Percentiles rank a stretch among this genome's conserved stretches.
Evolutionary conservation across 2,329 filamentous ascomycete genomes (phyloP).

Genomic region (Claviceps monticola): DNA sequence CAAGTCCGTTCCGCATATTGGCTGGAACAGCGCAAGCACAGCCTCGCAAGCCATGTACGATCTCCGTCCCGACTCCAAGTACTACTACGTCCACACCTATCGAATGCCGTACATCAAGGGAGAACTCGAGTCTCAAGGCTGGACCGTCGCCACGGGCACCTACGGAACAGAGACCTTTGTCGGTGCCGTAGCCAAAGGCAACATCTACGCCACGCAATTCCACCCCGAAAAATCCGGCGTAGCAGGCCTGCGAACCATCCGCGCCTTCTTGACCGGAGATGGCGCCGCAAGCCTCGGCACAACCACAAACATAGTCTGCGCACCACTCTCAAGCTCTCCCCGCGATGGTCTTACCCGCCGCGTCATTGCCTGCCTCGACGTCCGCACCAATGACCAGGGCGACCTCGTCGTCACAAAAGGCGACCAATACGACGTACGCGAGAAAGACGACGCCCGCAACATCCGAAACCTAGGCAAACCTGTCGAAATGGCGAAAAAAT

Average conservation of each 20-base stretch:
- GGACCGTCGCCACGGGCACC: constrained; percentile 79
- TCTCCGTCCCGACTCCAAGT: constrained; percentile 70
- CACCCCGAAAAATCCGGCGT: constrained; percentile 95
- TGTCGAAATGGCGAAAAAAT: constrained; percentile 82
- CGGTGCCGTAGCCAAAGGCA: constrained; percentile 73
- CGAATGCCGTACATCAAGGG: constrained; percentile 63
- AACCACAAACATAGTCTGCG: not conserved
- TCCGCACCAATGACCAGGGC: constrained; percentile 83
- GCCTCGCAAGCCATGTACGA: constrained; percentile 52
- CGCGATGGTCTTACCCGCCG: constrained; percentile 71
- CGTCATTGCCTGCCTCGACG: constrained; percentile 91
- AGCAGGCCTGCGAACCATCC: constrained; percentile 71
- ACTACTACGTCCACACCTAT: constrained; percentile 98
- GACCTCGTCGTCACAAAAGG: constrained; percentile 97
- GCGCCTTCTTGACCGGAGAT: constrained; percentile 70
- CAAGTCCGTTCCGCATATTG: constrained; percentile 97
- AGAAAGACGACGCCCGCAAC: constrained; percentile 51
- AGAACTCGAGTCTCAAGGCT: constrained; percentile 66
- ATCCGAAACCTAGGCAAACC: constrained; percentile 95
- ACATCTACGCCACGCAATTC: constrained; percentile 87
- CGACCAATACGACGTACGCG: constrained; percentile 95
- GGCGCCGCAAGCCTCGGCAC: constrained; percentile 36
- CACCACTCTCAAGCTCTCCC: constrained; percentile 11
- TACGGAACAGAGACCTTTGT: constrained; percentile 87
- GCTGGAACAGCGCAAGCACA: constrained; percentile 85